A percentile compares a stretch with the other conserved stretches of the same genome.
These are phyloP conservation scores for Trametes pubescens DNA, from an alignment of 1,284 basidiomycete species.

Conservation along the genomic window DNA sequence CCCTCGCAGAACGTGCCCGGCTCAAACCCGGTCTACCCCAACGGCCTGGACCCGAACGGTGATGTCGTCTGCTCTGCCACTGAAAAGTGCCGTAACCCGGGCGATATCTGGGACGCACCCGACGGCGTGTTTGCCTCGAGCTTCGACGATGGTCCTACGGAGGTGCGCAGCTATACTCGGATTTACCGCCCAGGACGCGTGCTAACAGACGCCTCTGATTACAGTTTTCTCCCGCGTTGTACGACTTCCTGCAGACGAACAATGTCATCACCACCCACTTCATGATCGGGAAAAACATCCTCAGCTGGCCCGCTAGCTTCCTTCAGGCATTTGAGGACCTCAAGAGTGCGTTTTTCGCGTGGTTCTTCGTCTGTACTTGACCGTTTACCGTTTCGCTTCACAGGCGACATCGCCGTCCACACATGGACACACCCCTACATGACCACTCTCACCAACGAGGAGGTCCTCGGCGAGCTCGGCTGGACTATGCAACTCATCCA, in stretches of 20 bases:
- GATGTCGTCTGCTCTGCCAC: slow-evolving; percentile 70
- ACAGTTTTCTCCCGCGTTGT: slow-evolving; percentile 50
- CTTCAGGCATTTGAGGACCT: slow-evolving; percentile 56
- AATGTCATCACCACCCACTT: slow-evolving; percentile 79
- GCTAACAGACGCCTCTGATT: slow-evolving; percentile 1
- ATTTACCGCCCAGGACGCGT: slow-evolving; percentile 10
- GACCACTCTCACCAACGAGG: slow-evolving; percentile 76
- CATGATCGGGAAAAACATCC: slow-evolving; percentile 81
- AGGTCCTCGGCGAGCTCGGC: slow-evolving; percentile 81
- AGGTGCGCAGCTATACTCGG: slow-evolving; percentile 47
- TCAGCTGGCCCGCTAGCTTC: slow-evolving; percentile 64
- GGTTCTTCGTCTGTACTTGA: neutral
- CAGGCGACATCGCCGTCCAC: slow-evolving; percentile 77
- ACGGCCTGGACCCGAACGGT: slow-evolving; percentile 58
- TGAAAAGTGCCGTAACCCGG: slow-evolving; percentile 65
- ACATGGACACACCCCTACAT: slow-evolving; percentile 86
- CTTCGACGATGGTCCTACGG: slow-evolving; percentile 85
- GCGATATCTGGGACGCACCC: slow-evolving; percentile 78
- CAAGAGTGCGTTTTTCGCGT: slow-evolving; percentile 36
- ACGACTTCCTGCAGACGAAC: slow-evolving; percentile 67
- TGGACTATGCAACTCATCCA: slow-evolving; percentile 87
- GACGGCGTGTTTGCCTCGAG: slow-evolving; percentile 62
- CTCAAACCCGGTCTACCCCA: slow-evolving; percentile 63
- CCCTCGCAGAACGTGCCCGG: slow-evolving; percentile 47
- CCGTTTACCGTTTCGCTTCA: neutral